Evolutionary conservation across 257 asterid species (phyloP).

Genomic region (Forsythia suspensa): DNA sequence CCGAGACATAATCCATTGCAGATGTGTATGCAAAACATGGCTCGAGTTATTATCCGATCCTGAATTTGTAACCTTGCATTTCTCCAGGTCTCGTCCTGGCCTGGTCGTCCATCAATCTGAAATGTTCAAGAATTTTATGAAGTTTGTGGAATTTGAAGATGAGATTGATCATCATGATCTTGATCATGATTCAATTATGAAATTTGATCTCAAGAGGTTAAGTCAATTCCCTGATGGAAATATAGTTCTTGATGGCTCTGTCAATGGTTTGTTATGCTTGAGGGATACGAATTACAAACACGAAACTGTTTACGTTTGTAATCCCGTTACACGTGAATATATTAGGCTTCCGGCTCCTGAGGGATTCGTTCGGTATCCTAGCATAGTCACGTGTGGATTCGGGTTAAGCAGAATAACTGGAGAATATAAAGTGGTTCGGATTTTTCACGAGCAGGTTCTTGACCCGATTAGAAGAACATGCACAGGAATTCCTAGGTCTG

Average conservation of each 20-base stretch:
- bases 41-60: neutral
- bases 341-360: slow-evolving; percentile 24
- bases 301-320: slow-evolving; percentile 26
- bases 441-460: slow-evolving; percentile 6
- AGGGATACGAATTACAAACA: neutral
- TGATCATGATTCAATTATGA: neutral
- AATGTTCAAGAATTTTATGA: neutral
- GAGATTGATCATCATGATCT: neutral
- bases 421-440: slow-evolving; percentile 33
- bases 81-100: neutral
- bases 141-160: neutral
- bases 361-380: slow-evolving; percentile 10
- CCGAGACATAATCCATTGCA: neutral
- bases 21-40: slow-evolving; percentile 1
- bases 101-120: neutral
- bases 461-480: neutral
- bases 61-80: neutral
- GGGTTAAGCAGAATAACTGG: slow-evolving; percentile 30
- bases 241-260: slow-evolving; percentile 14
- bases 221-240: neutral
- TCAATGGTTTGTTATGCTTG: slow-evolving; percentile 30
- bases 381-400: slow-evolving; percentile 34
- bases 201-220: slow-evolving; percentile 12
- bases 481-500: slow-evolving; percentile 7
- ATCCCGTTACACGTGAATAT: slow-evolving; percentile 39